Conservation (phyloP, 345 rosid genomes). For the Acer saccharum region DNA sequence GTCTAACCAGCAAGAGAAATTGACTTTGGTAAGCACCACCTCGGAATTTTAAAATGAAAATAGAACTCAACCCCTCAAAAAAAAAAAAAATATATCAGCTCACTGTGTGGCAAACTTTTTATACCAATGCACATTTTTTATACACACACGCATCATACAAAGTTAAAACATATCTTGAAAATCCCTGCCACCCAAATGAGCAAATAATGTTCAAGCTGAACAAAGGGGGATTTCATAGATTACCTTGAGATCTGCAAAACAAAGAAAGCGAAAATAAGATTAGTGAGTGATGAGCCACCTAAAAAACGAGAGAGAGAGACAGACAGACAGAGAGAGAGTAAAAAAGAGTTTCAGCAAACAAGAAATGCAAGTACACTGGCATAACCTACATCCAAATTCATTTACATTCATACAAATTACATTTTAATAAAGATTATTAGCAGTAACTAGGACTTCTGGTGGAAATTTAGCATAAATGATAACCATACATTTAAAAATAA, state of each 20-base stretch:
- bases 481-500: not conserved
- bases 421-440: not conserved
- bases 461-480: not conserved
- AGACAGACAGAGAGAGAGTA: not conserved
- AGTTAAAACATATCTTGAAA: not conserved
- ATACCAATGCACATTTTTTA: not conserved
- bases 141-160: not conserved
- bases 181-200: constrained; percentile 23
- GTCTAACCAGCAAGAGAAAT: not conserved
- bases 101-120: not conserved
- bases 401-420: not conserved
- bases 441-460: not conserved
- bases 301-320: not conserved
- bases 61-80: not conserved
- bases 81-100: not conserved
- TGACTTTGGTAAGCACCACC: not conserved
- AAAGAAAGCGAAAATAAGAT: constrained; percentile 20
- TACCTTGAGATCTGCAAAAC: constrained; percentile 94
- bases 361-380: not conserved
- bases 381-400: not conserved
- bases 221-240: constrained; percentile 37
- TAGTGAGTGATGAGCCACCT: constrained; percentile 12
- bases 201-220: constrained; percentile 26
- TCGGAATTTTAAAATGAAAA: constrained; percentile 7
- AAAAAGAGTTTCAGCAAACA: constrained; percentile 7